Evolutionary conservation across 805 yeast species (phyloP).

Genomic region (Candida awuae): DNA sequence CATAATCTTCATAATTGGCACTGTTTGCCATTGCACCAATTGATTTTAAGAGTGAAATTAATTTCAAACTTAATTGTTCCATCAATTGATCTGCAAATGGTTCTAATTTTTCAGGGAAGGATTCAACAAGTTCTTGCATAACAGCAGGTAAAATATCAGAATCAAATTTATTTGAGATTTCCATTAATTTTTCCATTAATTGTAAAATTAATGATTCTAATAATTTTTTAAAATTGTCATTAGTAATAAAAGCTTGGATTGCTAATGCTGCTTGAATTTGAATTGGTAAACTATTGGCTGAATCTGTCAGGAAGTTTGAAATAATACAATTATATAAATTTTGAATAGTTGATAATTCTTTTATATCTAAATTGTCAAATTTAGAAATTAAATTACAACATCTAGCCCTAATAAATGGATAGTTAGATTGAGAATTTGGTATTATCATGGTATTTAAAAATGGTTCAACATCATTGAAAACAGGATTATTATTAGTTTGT

Average conservation of each 20-base stretch:
- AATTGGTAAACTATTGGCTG: slow-evolving; percentile 56
- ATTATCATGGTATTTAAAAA: slow-evolving; percentile 57
- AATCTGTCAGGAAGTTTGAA: slow-evolving; percentile 33
- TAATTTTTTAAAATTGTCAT: slow-evolving; percentile 59
- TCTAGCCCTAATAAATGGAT: slow-evolving; percentile 68
- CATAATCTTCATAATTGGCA: slow-evolving; percentile 30
- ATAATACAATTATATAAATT: slow-evolving; percentile 40
- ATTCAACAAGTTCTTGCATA: slow-evolving; percentile 92
- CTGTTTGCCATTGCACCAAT: slow-evolving; percentile 51
- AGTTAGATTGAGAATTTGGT: slow-evolving; percentile 59
- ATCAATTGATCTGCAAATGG: slow-evolving; percentile 75
- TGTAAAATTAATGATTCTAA: slow-evolving; percentile 63
- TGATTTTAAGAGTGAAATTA: slow-evolving; percentile 63
- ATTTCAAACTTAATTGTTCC: slow-evolving; percentile 63
- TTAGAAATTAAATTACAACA: slow-evolving; percentile 58
- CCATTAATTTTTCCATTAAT: slow-evolving; percentile 72
- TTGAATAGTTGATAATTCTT: slow-evolving; percentile 30
- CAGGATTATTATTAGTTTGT: slow-evolving; percentile 44
- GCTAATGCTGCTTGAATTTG: slow-evolving; percentile 81
- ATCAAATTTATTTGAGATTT: slow-evolving; percentile 72
- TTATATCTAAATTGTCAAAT: slow-evolving; percentile 54
- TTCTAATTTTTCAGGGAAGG: slow-evolving; percentile 77
- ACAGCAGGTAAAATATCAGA: slow-evolving; percentile 82
- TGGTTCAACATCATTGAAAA: slow-evolving; percentile 54
- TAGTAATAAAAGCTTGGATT: slow-evolving; percentile 65